A percentile compares a stretch with the other conserved stretches of the same genome.
Evolutionary conservation across 345 rosid species (phyloP).

Genomic region (Theobroma cacao): DNA sequence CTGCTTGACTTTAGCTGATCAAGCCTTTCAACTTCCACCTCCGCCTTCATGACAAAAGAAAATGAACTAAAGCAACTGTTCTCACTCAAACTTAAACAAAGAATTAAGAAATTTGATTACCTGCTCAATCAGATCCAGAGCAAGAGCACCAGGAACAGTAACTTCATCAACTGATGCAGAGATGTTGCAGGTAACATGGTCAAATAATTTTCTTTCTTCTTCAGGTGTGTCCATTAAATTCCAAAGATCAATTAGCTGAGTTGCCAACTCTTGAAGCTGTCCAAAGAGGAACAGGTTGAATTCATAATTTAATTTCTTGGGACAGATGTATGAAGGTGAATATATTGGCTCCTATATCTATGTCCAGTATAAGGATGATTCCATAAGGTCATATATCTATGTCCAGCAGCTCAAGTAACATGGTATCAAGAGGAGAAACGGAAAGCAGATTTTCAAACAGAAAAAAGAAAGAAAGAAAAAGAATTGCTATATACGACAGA

Average conservation of each 20-base stretch:
- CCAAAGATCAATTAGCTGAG: slow-evolving; percentile 89
- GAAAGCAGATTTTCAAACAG: not conserved
- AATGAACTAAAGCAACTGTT: slow-evolving; percentile 20
- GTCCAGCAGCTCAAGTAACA: not conserved
- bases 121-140: slow-evolving; percentile 88
- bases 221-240: slow-evolving; percentile 93
- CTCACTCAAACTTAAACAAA: not conserved
- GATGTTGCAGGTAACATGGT: slow-evolving; percentile 85
- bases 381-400: not conserved
- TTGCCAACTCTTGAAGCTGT: slow-evolving; percentile 95
- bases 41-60: slow-evolving; percentile 50
- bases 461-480: not conserved
- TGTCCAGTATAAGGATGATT: not conserved
- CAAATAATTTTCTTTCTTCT: slow-evolving; percentile 82
- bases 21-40: slow-evolving; percentile 93
- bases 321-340: not conserved
- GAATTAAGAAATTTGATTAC: slow-evolving; percentile 31
- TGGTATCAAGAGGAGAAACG: not conserved
- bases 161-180: slow-evolving; percentile 87
- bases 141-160: slow-evolving; percentile 75
- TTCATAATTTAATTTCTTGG: not conserved
- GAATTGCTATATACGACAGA: not conserved
- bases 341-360: not conserved
- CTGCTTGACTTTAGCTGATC: slow-evolving; percentile 91
- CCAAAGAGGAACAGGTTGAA: slow-evolving; percentile 12